Percentiles rank a stretch among this genome's conserved stretches.
These are phyloP conservation scores for Chlamydomonas schloesseri DNA, from an alignment of 139 green algal genomes.

Conservation along the genomic window DNA sequence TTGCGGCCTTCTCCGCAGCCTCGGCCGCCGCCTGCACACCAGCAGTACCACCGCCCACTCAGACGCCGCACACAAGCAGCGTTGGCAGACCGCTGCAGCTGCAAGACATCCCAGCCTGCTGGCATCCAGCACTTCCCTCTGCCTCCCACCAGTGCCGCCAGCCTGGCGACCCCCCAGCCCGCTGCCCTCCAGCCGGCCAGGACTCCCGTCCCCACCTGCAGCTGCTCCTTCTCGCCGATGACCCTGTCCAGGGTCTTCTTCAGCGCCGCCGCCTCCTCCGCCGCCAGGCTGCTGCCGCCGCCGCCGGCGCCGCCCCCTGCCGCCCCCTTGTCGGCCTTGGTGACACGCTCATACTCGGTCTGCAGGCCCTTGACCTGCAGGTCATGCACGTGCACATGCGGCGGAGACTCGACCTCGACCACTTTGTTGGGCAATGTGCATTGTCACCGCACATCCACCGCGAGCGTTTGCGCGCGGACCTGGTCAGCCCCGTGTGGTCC, in stretches of 20 bases:
- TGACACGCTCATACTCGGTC: slow-evolving; percentile 55
- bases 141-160: no score
- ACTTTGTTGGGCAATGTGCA: no score
- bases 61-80: no score
- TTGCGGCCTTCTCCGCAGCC: slow-evolving; percentile 37
- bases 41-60: no score
- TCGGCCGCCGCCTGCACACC: background rate
- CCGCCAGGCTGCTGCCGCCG: background rate
- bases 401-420: no score
- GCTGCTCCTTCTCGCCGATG: slow-evolving; percentile 48
- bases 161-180: background rate
- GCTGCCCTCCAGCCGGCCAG: no score
- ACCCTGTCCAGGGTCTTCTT: slow-evolving; percentile 50
- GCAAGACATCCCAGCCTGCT: no score
- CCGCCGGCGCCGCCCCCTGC: background rate
- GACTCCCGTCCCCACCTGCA: slow-evolving; percentile 41
- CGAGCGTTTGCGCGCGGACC: no score
- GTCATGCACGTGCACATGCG: background rate
- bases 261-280: slow-evolving; percentile 35
- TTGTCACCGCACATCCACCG: no score
- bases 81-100: no score
- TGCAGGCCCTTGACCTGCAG: slow-evolving; percentile 58
- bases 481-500: no score
- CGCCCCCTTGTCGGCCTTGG: background rate
- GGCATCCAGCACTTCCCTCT: no score